Percentiles rank a stretch among this genome's conserved stretches.
Conservation (phyloP, 2,329 filamentous ascomycete genomes). For the Trichoderma atroviride region DNA sequence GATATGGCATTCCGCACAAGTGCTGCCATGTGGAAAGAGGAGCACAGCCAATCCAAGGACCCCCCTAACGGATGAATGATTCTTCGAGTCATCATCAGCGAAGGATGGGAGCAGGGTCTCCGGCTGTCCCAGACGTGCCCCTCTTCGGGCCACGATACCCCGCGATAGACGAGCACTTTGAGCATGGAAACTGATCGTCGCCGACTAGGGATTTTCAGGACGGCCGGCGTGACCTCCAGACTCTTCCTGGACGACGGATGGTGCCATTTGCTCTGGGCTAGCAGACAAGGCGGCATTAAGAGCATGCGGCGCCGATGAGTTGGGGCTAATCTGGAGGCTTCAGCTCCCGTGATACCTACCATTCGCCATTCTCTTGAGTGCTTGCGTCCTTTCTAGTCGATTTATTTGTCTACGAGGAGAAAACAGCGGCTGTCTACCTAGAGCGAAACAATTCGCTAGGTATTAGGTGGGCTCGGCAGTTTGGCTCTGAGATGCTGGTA, state of each 20-base stretch:
- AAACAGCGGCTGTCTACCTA: background rate
- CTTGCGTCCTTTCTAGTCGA: background rate
- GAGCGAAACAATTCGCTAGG: background rate
- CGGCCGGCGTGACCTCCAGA: background rate
- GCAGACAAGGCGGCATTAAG: conserved; percentile 21
- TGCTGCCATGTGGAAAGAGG: background rate
- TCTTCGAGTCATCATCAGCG: background rate
- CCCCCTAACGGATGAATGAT: background rate
- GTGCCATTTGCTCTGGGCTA: conserved; percentile 13
- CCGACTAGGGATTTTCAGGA: background rate
- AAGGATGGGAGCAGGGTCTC: conserved; percentile 11
- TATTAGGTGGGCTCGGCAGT: background rate
- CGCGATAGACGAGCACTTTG: conserved; percentile 1
- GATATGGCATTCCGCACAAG: background rate
- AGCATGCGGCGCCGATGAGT: conserved; percentile 10
- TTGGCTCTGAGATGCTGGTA: background rate
- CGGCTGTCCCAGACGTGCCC: background rate
- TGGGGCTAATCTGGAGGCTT: background rate
- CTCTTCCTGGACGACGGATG: background rate
- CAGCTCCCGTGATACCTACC: conserved; percentile 7
- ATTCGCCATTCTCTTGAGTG: background rate
- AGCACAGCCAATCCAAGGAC: background rate
- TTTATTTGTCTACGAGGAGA: background rate
- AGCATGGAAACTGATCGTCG: conserved; percentile 6
- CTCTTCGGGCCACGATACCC: conserved; percentile 23